Conservation (phyloP, 129 eudicot genomes). For the Ambrosia trifida region DNA sequence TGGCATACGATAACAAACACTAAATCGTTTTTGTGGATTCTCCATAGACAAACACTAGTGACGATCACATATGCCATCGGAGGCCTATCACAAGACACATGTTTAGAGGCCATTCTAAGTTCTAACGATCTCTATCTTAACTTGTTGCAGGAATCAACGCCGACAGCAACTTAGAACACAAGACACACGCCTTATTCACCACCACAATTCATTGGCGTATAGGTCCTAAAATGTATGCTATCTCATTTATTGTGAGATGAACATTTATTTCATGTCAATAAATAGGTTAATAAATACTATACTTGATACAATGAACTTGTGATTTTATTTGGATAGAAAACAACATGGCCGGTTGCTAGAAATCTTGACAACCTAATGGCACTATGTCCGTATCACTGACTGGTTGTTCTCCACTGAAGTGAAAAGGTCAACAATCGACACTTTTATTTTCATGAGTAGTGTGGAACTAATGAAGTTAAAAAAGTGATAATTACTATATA, state of each 20-base stretch:
- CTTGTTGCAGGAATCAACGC: not conserved
- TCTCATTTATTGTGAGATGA: not conserved
- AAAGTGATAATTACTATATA: too few relatives aligned
- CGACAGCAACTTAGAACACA: not conserved
- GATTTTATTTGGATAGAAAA: conserved; percentile 2
- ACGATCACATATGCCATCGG: not conserved
- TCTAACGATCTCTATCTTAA: not conserved
- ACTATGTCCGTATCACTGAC: not conserved
- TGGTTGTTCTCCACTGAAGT: conserved; percentile 10
- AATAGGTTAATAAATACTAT: not conserved
- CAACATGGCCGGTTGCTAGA: not conserved
- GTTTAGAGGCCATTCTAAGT: not conserved
- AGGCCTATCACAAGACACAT: not conserved
- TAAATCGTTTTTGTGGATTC: not conserved
- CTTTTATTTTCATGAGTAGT: not conserved
- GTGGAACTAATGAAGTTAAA: not conserved
- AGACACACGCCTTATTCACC: not conserved
- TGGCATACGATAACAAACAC: too few relatives aligned
- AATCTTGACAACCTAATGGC: conserved; percentile 1
- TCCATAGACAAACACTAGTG: not conserved
- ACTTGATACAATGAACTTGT: conserved; percentile 11
- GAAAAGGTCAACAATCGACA: not conserved
- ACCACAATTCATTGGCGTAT: not conserved
- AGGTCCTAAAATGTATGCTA: not conserved
- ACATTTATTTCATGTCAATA: not conserved